These are phyloP conservation scores for Amanita jacksonii DNA, from an alignment of 768 basidiomycete species.

Conservation along the genomic window DNA sequence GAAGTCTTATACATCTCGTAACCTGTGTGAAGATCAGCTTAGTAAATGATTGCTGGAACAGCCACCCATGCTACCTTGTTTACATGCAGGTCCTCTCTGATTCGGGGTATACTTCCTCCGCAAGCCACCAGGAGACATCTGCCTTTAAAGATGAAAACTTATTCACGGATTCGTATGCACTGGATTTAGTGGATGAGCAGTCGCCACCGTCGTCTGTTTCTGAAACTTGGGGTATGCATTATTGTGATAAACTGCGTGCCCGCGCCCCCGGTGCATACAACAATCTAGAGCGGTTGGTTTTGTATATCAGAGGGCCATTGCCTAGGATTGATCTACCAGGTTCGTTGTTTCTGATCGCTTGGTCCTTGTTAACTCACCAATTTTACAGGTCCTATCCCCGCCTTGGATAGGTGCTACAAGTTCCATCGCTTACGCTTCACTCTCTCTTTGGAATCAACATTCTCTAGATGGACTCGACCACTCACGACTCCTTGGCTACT, in stretches of 20 bases:
- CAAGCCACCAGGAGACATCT: not conserved
- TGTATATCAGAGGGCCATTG: constrained; percentile 50
- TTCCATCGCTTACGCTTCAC: constrained; percentile 26
- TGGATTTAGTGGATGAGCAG: not conserved
- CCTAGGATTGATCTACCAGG: constrained; percentile 45
- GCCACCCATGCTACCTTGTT: too few species aligned
- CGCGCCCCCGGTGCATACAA: constrained; percentile 14
- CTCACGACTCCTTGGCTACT: constrained; percentile 48
- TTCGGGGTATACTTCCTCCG: not conserved
- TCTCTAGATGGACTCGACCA: constrained; percentile 40
- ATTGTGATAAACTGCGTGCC: constrained; percentile 12
- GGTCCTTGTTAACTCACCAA: not conserved
- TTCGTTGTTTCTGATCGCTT: constrained; percentile 16
- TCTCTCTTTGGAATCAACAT: constrained; percentile 44
- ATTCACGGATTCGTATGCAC: not conserved
- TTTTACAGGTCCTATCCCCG: constrained; percentile 39
- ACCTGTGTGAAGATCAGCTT: too few species aligned
- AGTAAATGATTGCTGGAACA: too few species aligned
- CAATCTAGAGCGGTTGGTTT: constrained; percentile 13
- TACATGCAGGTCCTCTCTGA: not conserved
- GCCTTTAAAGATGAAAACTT: not conserved
- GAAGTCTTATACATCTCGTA: not conserved
- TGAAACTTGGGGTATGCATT: constrained; percentile 13
- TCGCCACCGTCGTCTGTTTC: not conserved
- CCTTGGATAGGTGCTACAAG: constrained; percentile 40